Base-by-base conservation (phyloP, 257 asterid species). In the Solanum bukasovii region DNA sequence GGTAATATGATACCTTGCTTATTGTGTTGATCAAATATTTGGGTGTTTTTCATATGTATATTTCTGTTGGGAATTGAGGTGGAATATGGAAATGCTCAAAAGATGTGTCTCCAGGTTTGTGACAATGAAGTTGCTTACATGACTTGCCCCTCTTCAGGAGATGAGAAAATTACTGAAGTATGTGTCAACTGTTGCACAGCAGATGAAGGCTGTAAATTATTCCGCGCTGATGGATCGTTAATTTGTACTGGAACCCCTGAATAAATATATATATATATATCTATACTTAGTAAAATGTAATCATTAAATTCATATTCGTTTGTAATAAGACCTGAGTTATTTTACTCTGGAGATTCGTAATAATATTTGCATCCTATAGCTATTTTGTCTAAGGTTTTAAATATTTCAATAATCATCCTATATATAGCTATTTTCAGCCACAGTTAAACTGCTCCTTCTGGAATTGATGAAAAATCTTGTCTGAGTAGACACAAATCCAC, bases 391-490 rank as follows among this genome's bases (percentile, higher is more conserved):
- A 23, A 61, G 29, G 70, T 4, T 61, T 61, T 21, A 61, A 7
- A 61, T 27, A 61, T 61, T 61, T 20, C 13, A 61, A 61, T 52
- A 46, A 44, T 44, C 52, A 44, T 44, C 52, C 52, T 44, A 42
- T 42, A 42, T 42, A 42, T 40, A 40, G 46, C 46, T 40, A 44
- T 44, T 86, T 70, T 68, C 92, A 92, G 93, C 90, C 85, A 73
- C 89, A 72, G 87, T 52, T 13, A 68, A 89, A 75, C 92, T 93
- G 37, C 93, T 93, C 91, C 94, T 1, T 33, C 89, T 16, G 97
- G 95, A 70, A 91, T 94, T 14, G 96, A 95, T 34, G 91, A 91
- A 88, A 85, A 52, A 40, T 93, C 96, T 59, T 96, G 98, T 91
- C 90, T 87, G 18, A 96, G 99, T 89, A 93, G 98, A 88, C 89